A percentile compares a stretch with the other conserved stretches of the same genome.
Conservation (phyloP, 2,329 filamentous ascomycete species). For the Alternaria sp. region DNA sequence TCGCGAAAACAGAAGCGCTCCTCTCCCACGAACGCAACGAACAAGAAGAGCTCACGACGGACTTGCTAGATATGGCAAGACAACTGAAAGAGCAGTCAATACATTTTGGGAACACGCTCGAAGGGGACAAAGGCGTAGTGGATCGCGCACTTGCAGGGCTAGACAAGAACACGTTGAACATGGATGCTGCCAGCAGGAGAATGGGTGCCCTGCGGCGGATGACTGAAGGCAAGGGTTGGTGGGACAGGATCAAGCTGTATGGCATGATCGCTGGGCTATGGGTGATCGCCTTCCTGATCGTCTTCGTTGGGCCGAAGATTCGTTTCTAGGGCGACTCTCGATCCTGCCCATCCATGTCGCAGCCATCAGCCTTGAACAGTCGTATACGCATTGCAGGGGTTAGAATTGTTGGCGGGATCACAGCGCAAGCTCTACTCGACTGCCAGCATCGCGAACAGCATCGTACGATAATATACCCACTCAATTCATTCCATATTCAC, state of each 20-base stretch:
- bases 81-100: constrained; percentile 78
- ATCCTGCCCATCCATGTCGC: neutral
- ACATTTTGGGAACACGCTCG: constrained; percentile 73
- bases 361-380: neutral
- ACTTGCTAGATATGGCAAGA: constrained; percentile 79
- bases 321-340: constrained; percentile 65
- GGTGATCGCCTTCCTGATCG: constrained; percentile 77
- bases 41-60: constrained; percentile 81
- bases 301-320: constrained; percentile 87
- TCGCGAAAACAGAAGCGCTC: constrained; percentile 65
- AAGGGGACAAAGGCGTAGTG: constrained; percentile 75
- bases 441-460: constrained; percentile 1
- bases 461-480: neutral
- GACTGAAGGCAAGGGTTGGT: constrained; percentile 89
- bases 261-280: constrained; percentile 82
- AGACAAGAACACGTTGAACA: constrained; percentile 74
- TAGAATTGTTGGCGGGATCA: neutral
- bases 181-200: constrained; percentile 75
- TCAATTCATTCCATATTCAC: neutral
- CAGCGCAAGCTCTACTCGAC: neutral
- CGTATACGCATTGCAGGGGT: neutral
- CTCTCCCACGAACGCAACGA: constrained; percentile 79
- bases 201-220: constrained; percentile 81
- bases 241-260: constrained; percentile 82
- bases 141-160: constrained; percentile 74